phyloP scores from a whole-genome alignment of 2,329 filamentous ascomycete species.

The Aureobasidium sp. region DNA sequence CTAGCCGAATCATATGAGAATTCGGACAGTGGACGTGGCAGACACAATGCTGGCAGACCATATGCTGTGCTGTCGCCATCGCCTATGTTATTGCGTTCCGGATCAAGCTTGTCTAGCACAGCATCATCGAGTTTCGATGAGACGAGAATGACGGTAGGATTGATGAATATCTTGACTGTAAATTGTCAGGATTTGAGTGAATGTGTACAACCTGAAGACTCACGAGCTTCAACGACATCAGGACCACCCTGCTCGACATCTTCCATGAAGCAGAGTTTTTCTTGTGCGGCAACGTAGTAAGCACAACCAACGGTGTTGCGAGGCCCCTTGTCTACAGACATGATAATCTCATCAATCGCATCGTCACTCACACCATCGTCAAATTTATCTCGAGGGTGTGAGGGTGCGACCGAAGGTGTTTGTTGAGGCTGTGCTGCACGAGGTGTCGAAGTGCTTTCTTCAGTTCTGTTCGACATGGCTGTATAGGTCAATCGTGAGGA shows the following conservation, averaged over 20 bases:
- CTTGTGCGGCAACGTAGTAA: slow-evolving; percentile 67
- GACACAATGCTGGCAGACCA: slow-evolving; percentile 10
- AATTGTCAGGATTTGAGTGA: not conserved
- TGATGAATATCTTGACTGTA: slow-evolving; percentile 54
- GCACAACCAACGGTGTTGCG: slow-evolving; percentile 70
- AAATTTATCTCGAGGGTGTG: not conserved
- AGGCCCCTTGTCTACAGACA: slow-evolving; percentile 72
- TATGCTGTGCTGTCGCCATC: slow-evolving; percentile 26
- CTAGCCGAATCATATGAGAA: slow-evolving; percentile 64
- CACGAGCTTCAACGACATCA: slow-evolving; percentile 49
- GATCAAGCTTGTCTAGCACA: slow-evolving; percentile 39
- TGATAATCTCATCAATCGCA: slow-evolving; percentile 60
- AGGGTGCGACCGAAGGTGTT: not conserved
- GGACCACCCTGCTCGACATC: slow-evolving; percentile 64
- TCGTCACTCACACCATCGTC: slow-evolving; percentile 39
- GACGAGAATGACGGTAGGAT: slow-evolving; percentile 54
- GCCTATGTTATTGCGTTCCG: slow-evolving; percentile 30
- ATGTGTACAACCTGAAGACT: slow-evolving; percentile 19
- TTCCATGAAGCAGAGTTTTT: slow-evolving; percentile 67
- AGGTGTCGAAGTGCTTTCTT: not conserved
- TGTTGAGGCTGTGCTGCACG: not conserved
- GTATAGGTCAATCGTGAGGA: not conserved
- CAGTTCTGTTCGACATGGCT: not conserved
- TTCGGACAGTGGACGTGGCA: slow-evolving; percentile 37
- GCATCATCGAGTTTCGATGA: slow-evolving; percentile 50